A percentile compares a stretch with the other conserved stretches of the same genome.
phyloP scores from a whole-genome alignment of 345 rosid species.

The Arabis alpina region DNA sequence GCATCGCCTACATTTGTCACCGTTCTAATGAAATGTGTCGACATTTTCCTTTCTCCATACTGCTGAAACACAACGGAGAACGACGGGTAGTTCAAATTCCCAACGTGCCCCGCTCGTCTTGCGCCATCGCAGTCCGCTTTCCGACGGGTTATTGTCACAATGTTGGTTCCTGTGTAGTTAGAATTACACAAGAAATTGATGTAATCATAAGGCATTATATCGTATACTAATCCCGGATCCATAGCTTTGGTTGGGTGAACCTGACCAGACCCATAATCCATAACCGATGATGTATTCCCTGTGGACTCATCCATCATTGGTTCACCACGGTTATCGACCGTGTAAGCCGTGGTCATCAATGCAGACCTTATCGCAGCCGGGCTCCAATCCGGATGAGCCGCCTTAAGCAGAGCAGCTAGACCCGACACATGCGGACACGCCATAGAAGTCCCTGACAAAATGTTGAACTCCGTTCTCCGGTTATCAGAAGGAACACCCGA shows the following conservation, averaged over 20 bases:
- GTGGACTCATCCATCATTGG: conserved; percentile 80
- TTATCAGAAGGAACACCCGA: conserved; percentile 67
- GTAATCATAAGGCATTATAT: conserved; percentile 65
- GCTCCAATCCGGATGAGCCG: conserved; percentile 92
- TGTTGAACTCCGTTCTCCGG: conserved; percentile 77
- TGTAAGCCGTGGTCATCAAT: conserved; percentile 86
- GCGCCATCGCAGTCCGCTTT: conserved; percentile 69
- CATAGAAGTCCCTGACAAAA: conserved; percentile 94
- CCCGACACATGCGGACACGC: conserved; percentile 97
- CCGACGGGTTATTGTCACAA: conserved; percentile 65
- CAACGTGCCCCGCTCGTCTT: conserved; percentile 68
- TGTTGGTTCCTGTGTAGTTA: conserved; percentile 65
- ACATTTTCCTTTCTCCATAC: conserved; percentile 60
- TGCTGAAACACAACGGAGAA: conserved; percentile 69
- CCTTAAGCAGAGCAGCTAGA: conserved; percentile 82
- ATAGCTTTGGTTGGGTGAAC: conserved; percentile 88
- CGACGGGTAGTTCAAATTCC: conserved; percentile 85
- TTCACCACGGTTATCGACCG: conserved; percentile 60
- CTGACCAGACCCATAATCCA: conserved; percentile 85
- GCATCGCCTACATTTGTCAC: conserved; percentile 84
- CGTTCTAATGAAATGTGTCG: conserved; percentile 74
- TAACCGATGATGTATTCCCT: conserved; percentile 66
- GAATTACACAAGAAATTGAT: conserved; percentile 80
- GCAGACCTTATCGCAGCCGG: conserved; percentile 87
- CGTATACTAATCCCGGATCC: conserved; percentile 85